A percentile compares a stretch with the other conserved stretches of the same genome.
phyloP scores from a whole-genome alignment of 345 rosid genomes.

The Clausena lansium region DNA sequence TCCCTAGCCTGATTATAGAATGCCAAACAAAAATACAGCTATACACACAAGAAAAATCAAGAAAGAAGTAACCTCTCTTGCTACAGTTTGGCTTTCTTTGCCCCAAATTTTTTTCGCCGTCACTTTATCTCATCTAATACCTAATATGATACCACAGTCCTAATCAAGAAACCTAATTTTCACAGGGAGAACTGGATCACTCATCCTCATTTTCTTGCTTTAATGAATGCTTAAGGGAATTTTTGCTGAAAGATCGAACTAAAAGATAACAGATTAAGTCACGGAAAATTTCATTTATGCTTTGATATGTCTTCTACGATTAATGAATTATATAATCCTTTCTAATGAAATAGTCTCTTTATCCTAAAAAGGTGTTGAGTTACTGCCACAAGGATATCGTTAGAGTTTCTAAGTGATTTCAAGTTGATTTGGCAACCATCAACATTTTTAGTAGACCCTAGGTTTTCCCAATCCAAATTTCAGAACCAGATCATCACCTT shows the following conservation, averaged over 20 bases:
- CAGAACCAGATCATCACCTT: background rate
- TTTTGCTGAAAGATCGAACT: background rate
- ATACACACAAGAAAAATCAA: background rate
- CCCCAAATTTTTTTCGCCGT: background rate
- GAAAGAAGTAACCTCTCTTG: background rate
- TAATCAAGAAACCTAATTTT: background rate
- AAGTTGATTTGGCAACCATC: background rate
- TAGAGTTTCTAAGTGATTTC: background rate
- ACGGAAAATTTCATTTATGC: background rate
- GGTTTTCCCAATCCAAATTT: background rate
- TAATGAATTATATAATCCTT: background rate
- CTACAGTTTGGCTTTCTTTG: background rate
- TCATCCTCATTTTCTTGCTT: background rate
- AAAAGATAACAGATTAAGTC: background rate
- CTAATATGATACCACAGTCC: background rate
- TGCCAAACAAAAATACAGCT: background rate
- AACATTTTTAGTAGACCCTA: background rate
- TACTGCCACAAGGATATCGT: background rate
- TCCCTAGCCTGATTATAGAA: background rate
- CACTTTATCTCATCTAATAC: background rate
- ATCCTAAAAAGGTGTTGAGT: background rate
- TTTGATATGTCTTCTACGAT: background rate
- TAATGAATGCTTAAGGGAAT: background rate
- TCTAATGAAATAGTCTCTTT: background rate
- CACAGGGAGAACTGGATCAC: background rate